Evolutionary conservation across 305 asterid genomes (phyloP).

Genomic region (Fraxinus xanthoxyloides): DNA sequence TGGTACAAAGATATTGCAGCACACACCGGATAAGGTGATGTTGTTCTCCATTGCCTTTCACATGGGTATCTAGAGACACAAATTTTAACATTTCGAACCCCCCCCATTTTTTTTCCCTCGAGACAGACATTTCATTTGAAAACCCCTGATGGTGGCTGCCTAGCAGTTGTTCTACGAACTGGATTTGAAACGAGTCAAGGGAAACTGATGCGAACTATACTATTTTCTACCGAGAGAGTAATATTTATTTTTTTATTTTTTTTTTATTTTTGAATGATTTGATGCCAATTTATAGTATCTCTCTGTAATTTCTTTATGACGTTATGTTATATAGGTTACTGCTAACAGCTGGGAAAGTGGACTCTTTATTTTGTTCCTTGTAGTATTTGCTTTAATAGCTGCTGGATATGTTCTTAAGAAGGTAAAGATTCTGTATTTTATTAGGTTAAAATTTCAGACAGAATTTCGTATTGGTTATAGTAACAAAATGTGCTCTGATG

Average conservation of each 20-base stretch:
- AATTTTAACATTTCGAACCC: conserved; percentile 1
- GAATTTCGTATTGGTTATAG: conserved; percentile 18
- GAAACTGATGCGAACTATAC: conserved; percentile 94
- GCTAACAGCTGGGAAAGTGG: conserved; percentile 99
- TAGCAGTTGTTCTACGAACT: conserved; percentile 94
- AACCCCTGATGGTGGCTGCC: conserved; percentile 97
- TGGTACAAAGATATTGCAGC: conserved; percentile 96
- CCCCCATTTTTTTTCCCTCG: conserved; percentile 20
- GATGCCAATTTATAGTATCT: conserved; percentile 3
- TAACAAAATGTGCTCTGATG: conserved; percentile 24
- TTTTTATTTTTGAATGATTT: conserved; percentile 23
- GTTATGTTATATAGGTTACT: conserved; percentile 59
- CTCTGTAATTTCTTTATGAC: conserved; percentile 10
- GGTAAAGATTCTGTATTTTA: conserved; percentile 39
- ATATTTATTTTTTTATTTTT: conserved; percentile 2
- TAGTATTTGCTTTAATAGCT: conserved; percentile 88
- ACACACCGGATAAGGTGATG: conserved; percentile 84
- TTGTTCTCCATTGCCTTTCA: not conserved
- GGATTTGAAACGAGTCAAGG: conserved; percentile 99
- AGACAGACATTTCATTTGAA: conserved; percentile 74
- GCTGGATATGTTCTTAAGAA: conserved; percentile 97
- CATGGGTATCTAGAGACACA: conserved; percentile 4
- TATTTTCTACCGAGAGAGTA: conserved; percentile 98
- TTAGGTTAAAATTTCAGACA: conserved; percentile 17
- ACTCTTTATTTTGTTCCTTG: conserved; percentile 84